Percentiles rank a stretch among this genome's conserved stretches.
Conservation (phyloP, 257 asterid genomes). For the Fraxinus quadrangulata region DNA sequence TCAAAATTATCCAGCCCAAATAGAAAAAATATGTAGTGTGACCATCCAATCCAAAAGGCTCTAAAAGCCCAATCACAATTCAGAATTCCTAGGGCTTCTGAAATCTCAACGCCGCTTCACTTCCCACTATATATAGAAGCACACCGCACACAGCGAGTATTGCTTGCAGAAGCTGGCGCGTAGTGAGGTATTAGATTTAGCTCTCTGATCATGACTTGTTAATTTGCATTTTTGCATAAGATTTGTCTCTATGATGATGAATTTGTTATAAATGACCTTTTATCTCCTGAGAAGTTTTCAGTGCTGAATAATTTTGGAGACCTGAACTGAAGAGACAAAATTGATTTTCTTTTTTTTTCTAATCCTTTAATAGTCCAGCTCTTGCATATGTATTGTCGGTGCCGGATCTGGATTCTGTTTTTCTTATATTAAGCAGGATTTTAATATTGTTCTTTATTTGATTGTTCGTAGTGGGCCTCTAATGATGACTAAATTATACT, state of each 20-base stretch:
- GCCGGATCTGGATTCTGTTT: not conserved
- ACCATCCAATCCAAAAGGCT: not conserved
- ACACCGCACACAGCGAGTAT: not conserved
- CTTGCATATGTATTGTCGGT: not conserved
- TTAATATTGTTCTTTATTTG: not conserved
- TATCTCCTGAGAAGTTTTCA: slow-evolving; percentile 38
- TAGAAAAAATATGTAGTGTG: not conserved
- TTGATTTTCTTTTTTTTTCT: not conserved
- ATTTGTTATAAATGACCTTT: slow-evolving; percentile 26
- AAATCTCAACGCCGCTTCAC: not conserved
- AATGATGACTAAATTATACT: slow-evolving; percentile 49
- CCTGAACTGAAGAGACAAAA: slow-evolving; percentile 43
- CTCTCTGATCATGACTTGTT: not conserved
- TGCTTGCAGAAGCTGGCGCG: not conserved
- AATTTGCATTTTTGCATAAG: not conserved
- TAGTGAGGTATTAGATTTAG: not conserved
- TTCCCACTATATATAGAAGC: not conserved
- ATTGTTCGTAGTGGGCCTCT: slow-evolving; percentile 28
- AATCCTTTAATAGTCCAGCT: not conserved
- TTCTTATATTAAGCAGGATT: not conserved
- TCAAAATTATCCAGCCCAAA: no score
- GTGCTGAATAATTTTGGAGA: slow-evolving; percentile 45
- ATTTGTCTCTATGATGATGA: slow-evolving; percentile 31
- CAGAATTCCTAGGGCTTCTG: not conserved
- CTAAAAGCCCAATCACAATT: not conserved